A percentile compares a stretch with the other conserved stretches of the same genome.
phyloP scores from a whole-genome alignment of 208 protist species.

The Angomonas deanei region DNA sequence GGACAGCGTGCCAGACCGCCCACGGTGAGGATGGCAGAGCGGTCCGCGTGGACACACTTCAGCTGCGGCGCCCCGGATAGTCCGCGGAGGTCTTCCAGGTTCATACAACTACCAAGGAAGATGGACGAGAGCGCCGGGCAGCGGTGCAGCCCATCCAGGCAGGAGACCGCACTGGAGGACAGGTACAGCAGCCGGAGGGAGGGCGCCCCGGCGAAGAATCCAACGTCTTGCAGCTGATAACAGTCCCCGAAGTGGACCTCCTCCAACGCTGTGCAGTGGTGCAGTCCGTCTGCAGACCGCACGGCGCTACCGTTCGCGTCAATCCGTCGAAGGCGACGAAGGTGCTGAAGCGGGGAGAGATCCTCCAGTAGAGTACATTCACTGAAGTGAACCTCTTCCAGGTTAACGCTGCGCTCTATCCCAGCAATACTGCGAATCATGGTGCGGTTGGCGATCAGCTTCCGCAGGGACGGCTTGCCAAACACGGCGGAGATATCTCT shows the following conservation, averaged over 20 bases:
- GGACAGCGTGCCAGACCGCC: not conserved
- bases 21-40: not conserved
- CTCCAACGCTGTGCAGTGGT: not conserved
- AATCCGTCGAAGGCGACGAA: not conserved
- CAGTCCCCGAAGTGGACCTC: constrained; percentile 5
- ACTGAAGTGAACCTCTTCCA: constrained; percentile 2
- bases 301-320: not conserved
- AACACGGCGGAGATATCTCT: not conserved
- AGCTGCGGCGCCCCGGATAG: not conserved
- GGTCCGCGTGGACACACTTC: not conserved
- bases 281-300: not conserved
- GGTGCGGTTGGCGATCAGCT: not conserved
- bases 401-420: not conserved
- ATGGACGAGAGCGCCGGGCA: not conserved
- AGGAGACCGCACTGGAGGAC: not conserved
- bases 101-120: not conserved
- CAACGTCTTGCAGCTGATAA: not conserved
- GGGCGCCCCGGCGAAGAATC: not conserved
- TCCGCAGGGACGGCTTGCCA: not conserved
- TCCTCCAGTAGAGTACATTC: not conserved
- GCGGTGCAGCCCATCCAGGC: not conserved
- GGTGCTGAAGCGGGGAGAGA: not conserved
- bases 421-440: not conserved
- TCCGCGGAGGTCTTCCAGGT: not conserved
- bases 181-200: not conserved